Base-by-base conservation (phyloP, 2,329 filamentous ascomycete species). In the Aspergillus terreus region DNA sequence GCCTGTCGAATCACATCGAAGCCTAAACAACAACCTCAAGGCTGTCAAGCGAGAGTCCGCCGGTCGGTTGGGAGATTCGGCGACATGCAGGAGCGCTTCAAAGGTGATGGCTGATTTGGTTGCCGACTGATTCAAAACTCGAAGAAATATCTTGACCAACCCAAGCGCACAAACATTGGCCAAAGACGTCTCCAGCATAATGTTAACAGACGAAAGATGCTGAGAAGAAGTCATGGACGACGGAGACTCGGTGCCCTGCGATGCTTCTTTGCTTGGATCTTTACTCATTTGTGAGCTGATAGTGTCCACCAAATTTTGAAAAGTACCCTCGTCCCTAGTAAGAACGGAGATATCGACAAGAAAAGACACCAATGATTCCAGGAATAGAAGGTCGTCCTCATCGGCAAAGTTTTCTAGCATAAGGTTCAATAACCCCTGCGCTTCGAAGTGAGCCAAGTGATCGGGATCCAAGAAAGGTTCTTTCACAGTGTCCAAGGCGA, bases 1-100 rank as follows among this genome's bases (percentile, higher is more conserved):
- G 58, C 92, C 83, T 9, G 87, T 83, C 66, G 87, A 90, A 69
- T 96, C 90, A 19, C 90, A 90, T 52, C 92, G 83, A 27, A 96
- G 75, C 41, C 92, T 84, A 66, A 95, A 92, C 2, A 96, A 75
- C 41, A 92, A 72, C 62, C 89, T 90, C 77, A 92, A 82, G 2
- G 86, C 85, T 11, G 84, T 85, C 23, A 94, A 74, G 6, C 88
- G 85, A 47, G 87, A 85, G 69, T 89, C 85, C 6, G 80, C 75
- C 53, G 87, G 86, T 54, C 81, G 83, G 30, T 78, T 74, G 25
- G 76, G 77, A 14, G 80, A 80, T 57, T 79, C 80, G 5, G 81
- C 83, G 58, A 91, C 83, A 47, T 78, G 76, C 40, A 92, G 72
- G 4, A 92, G 71, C 7, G 81, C 75, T 45, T 83, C 77, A 60